These are phyloP conservation scores for Castanea mollissima DNA, from an alignment of 306 rosid genomes.

Conservation along the genomic window DNA sequence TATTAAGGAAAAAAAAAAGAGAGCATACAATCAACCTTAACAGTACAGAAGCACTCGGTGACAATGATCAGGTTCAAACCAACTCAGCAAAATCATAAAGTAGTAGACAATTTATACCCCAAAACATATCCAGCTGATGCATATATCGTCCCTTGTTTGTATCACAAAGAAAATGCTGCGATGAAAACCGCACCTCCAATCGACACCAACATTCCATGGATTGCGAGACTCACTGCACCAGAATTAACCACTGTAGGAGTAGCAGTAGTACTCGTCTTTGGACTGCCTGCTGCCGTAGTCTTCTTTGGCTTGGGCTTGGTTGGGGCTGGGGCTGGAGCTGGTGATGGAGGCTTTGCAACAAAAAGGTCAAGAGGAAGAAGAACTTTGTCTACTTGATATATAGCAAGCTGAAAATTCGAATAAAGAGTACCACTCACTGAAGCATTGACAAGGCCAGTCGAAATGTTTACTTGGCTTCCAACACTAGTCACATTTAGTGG, in stretches of 20 bases:
- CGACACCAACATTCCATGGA: conserved; percentile 13
- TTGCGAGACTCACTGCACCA: conserved; percentile 19
- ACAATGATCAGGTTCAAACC: not conserved
- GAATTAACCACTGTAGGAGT: conserved; percentile 28
- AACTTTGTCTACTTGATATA: conserved; percentile 53
- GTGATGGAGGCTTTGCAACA: conserved; percentile 31
- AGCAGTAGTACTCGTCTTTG: not conserved
- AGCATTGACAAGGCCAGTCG: conserved; percentile 58
- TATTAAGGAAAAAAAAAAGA: not conserved
- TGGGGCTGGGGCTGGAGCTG: conserved; percentile 34
- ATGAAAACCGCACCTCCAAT: conserved; percentile 22
- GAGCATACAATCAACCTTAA: not conserved
- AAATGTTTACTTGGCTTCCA: conserved; percentile 46
- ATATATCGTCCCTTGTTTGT: not conserved
- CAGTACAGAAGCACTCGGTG: not conserved
- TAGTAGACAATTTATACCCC: not conserved
- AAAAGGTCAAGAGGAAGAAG: conserved; percentile 54
- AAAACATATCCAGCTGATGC: not conserved
- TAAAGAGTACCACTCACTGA: conserved; percentile 42
- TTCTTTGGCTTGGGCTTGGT: conserved; percentile 17
- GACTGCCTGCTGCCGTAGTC: conserved; percentile 1
- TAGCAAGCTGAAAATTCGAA: conserved; percentile 48
- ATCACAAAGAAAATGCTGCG: conserved; percentile 21
- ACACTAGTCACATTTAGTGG: conserved; percentile 43
- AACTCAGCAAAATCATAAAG: not conserved